phyloP scores from a whole-genome alignment of 768 basidiomycete species.

The Neoboletus magnificus region DNA sequence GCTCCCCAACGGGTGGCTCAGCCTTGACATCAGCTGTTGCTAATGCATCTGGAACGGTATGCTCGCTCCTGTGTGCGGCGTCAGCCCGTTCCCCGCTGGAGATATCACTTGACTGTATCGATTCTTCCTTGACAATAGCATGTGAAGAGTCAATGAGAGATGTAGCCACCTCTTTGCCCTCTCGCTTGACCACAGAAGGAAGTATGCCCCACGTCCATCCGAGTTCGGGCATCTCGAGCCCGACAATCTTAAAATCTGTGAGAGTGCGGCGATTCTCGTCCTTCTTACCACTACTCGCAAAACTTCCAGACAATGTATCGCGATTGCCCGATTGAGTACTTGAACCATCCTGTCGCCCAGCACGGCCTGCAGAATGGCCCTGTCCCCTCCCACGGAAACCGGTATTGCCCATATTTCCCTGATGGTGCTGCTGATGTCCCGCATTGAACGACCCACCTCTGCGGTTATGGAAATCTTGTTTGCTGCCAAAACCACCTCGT shows the following conservation, averaged over 20 bases:
- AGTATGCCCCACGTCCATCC: conserved; percentile 84
- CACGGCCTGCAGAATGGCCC: conserved; percentile 42
- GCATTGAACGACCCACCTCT: conserved; percentile 61
- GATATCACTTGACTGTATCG: conserved; percentile 22
- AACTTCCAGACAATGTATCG: conserved; percentile 48
- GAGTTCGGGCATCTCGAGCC: conserved; percentile 78
- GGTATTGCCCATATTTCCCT: conserved; percentile 37
- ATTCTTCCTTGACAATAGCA: conserved; percentile 32
- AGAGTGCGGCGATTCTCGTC: conserved; percentile 89
- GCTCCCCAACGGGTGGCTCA: conserved; percentile 27
- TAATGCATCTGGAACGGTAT: conserved; percentile 25
- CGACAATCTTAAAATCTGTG: conserved; percentile 97
- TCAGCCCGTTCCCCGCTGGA: conserved; percentile 20
- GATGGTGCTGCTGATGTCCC: conserved; percentile 39
- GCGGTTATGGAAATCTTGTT: conserved; percentile 61
- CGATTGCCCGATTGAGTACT: conserved; percentile 40
- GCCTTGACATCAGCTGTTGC: conserved; percentile 32
- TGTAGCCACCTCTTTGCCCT: conserved; percentile 35
- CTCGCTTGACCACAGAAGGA: conserved; percentile 37
- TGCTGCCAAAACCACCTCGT: conserved; percentile 60
- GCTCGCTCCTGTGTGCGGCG: conserved; percentile 17
- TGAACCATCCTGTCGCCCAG: conserved; percentile 38
- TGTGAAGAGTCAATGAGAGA: conserved; percentile 32
- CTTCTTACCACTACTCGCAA: conserved; percentile 63
- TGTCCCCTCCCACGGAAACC: conserved; percentile 63